A percentile compares a stretch with the other conserved stretches of the same genome.
Evolutionary conservation across 768 basidiomycete species (phyloP).

Genomic region (Mycena polygramma): DNA sequence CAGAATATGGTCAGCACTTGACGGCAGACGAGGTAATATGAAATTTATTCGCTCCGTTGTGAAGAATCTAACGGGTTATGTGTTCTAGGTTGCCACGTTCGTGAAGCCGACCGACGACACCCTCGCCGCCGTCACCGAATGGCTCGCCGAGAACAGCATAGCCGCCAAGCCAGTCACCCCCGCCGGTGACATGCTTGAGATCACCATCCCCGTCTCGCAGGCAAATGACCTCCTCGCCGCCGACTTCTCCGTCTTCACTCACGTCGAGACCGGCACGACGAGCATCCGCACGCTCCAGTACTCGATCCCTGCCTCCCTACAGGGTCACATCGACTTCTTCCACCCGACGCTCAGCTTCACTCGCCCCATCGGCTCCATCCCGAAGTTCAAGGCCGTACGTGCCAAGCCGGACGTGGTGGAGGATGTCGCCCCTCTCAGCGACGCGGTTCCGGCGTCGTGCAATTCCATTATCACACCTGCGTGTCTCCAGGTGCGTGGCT

Average conservation of each 20-base stretch:
- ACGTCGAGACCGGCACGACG: slow-evolving; percentile 24
- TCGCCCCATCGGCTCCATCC: slow-evolving; percentile 1
- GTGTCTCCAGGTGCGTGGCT: slow-evolving; percentile 29
- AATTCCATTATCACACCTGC: slow-evolving; percentile 35
- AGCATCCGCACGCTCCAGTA: slow-evolving; percentile 40
- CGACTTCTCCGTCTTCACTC: slow-evolving; percentile 31
- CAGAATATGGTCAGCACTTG: slow-evolving; percentile 13
- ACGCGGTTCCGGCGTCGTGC: slow-evolving; percentile 38
- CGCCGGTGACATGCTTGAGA: slow-evolving; percentile 39
- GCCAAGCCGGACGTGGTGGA: not conserved
- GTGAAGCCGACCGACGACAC: slow-evolving; percentile 52
- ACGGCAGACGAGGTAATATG: slow-evolving; percentile 6
- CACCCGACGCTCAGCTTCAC: slow-evolving; percentile 39
- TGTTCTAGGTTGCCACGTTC: slow-evolving; percentile 49
- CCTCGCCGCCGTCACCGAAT: slow-evolving; percentile 47
- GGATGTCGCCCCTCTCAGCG: slow-evolving; percentile 1
- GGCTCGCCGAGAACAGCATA: slow-evolving; percentile 52
- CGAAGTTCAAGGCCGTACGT: slow-evolving; percentile 3
- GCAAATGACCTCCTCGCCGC: slow-evolving; percentile 39
- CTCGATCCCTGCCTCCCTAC: slow-evolving; percentile 35
- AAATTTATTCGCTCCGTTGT: not conserved
- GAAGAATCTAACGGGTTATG: not conserved
- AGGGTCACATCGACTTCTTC: slow-evolving; percentile 34
- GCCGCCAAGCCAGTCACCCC: slow-evolving; percentile 34
- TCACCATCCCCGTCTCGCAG: slow-evolving; percentile 36